Percentiles rank a stretch among this genome's conserved stretches.
Conservation (phyloP, 768 basidiomycete species). For the Dendrothele bispora region DNA sequence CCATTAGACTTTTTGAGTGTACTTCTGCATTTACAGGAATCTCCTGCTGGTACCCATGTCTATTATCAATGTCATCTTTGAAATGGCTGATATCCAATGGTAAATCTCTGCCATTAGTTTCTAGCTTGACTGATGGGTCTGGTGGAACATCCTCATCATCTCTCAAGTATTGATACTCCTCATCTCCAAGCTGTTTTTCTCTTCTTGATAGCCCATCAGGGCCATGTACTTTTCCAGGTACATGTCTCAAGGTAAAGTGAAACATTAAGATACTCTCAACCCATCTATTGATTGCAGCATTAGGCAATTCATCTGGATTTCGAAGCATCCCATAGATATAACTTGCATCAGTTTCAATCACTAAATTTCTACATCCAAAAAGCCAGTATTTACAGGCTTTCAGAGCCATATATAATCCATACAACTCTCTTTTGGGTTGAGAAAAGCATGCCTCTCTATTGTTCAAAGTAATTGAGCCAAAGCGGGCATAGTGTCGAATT, state of each 20-base stretch:
- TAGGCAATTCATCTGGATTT: constrained; percentile 35
- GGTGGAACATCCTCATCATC: no score
- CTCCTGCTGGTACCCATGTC: constrained; percentile 4
- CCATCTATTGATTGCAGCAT: constrained; percentile 40
- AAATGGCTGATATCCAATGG: constrained; percentile 6
- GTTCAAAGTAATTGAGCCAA: constrained; percentile 33
- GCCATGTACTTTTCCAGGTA: constrained; percentile 30
- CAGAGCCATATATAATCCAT: constrained; percentile 31
- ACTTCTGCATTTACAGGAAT: no score
- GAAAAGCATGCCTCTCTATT: constrained; percentile 31
- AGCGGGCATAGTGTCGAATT: constrained; percentile 19
- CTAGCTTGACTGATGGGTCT: no score
- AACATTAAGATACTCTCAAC: constrained; percentile 37
- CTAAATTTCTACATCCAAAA: constrained; percentile 25
- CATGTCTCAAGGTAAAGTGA: constrained; percentile 36
- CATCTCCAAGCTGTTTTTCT: constrained; percentile 3
- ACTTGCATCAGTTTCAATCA: constrained; percentile 37
- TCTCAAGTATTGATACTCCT: no score
- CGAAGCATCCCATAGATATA: constrained; percentile 45
- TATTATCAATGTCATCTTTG: constrained; percentile 9
- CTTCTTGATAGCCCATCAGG: constrained; percentile 37
- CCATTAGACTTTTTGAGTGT: no score
- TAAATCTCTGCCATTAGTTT: no score
- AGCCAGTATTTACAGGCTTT: constrained; percentile 18
- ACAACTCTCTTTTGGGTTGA: constrained; percentile 39